Conservation (phyloP, 2,329 filamentous ascomycete genomes). For the Fusarium multiceps region DNA sequence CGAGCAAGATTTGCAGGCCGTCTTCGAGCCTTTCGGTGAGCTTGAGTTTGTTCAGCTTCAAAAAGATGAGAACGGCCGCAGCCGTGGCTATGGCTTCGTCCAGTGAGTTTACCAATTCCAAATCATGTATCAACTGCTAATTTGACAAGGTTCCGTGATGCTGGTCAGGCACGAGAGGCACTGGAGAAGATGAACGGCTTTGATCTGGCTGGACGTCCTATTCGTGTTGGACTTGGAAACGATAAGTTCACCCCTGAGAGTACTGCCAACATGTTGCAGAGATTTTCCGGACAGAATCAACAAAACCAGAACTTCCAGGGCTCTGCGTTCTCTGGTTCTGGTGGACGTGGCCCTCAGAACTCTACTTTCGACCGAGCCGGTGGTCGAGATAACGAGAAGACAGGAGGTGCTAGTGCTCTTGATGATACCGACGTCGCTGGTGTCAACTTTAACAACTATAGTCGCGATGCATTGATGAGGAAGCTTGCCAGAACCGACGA, state of each 20-base stretch:
- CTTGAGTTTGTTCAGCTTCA: slow-evolving; percentile 98
- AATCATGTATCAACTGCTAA: slow-evolving; percentile 49
- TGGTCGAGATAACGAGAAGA: slow-evolving; percentile 89
- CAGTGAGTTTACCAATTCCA: slow-evolving; percentile 73
- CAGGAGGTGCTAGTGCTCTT: slow-evolving; percentile 89
- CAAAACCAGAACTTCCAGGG: slow-evolving; percentile 80
- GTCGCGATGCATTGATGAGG: slow-evolving; percentile 97
- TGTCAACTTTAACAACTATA: slow-evolving; percentile 99
- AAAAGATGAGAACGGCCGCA: slow-evolving; percentile 91
- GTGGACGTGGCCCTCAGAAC: slow-evolving; percentile 85
- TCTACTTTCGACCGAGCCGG: slow-evolving; percentile 92
- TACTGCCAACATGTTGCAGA: slow-evolving; percentile 90
- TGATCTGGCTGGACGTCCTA: slow-evolving; percentile 95
- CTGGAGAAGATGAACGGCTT: slow-evolving; percentile 99
- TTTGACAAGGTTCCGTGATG: slow-evolving; percentile 80
- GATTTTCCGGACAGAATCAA: slow-evolving; percentile 78
- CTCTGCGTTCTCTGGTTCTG: slow-evolving; percentile 90
- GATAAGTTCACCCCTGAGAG: slow-evolving; percentile 99
- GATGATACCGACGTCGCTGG: slow-evolving; percentile 98
- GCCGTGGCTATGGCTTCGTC: slow-evolving; percentile 97
- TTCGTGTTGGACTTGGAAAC: slow-evolving; percentile 98
- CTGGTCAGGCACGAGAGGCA: slow-evolving; percentile 90
- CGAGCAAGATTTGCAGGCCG: slow-evolving; percentile 92
- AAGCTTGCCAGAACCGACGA: slow-evolving; percentile 98
- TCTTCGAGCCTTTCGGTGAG: slow-evolving; percentile 97